Conservation (phyloP, 495 filamentous ascomycete genomes). For the Penicillium simplicissimum region DNA sequence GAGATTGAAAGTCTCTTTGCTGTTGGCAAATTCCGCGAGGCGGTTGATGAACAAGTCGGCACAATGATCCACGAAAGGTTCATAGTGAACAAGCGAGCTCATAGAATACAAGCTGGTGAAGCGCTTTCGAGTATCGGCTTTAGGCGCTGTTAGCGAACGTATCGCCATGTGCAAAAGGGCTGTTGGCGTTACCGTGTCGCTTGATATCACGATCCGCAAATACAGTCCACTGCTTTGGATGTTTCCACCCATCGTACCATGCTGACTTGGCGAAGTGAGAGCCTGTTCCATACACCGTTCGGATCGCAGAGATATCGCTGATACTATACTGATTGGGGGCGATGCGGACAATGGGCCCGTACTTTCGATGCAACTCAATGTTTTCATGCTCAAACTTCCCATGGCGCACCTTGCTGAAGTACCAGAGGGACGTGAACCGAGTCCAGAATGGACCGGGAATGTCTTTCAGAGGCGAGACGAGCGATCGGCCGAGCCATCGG, state of each 20-base stretch:
- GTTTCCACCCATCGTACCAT: constrained; percentile 44
- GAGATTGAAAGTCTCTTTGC: constrained; percentile 41
- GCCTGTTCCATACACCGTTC: constrained; percentile 46
- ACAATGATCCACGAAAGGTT: constrained; percentile 55
- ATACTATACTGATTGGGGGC: constrained; percentile 54
- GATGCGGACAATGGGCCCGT: constrained; percentile 48
- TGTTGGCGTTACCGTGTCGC: constrained; percentile 35
- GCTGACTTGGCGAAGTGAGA: constrained; percentile 42
- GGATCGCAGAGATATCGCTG: constrained; percentile 42
- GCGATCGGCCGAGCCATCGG: constrained; percentile 20
- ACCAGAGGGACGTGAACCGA: constrained; percentile 58
- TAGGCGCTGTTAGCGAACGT: not conserved
- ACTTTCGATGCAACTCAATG: constrained; percentile 43
- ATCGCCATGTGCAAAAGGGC: not conserved
- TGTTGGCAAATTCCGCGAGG: constrained; percentile 43
- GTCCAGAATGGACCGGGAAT: constrained; percentile 56
- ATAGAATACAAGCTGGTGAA: constrained; percentile 54
- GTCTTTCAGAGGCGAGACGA: constrained; percentile 37
- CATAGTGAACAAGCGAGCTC: constrained; percentile 54
- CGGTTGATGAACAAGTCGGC: constrained; percentile 47
- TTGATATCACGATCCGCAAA: constrained; percentile 47
- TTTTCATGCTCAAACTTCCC: constrained; percentile 49
- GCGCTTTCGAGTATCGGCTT: constrained; percentile 39
- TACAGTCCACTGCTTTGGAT: constrained; percentile 38
- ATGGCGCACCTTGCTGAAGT: constrained; percentile 43